Evolutionary conservation across 2,329 filamentous ascomycete species (phyloP), one percentile per base, ranked within the genome.

Genomic region (Verticillium klebahnii): DNA sequence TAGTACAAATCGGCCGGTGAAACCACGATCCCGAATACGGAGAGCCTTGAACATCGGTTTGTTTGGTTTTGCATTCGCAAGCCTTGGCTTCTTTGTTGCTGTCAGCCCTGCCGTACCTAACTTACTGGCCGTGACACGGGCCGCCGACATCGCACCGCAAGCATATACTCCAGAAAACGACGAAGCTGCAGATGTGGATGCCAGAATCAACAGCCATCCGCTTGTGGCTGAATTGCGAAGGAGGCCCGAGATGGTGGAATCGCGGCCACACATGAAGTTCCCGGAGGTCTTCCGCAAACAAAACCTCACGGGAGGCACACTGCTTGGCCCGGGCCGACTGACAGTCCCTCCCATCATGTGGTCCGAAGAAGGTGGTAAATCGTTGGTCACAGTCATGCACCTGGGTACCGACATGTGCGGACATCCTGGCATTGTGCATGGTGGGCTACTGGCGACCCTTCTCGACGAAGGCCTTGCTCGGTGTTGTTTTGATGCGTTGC

Each of bases 361-460:
- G 82, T 82, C 79, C 60, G 90, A 95, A 67, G 82, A 85, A 25
- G 85, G 82, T 32, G 90, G 91, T 60, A 88, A 87, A 77, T 84
- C 82, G 58, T 78, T 91, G 60, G 86, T 93, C 6, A 85, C 87
- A 15, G 83, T 98, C 52, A 83, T 88, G 60, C 93, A 93, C 72
- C 82, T 97, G 0, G 94, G 94, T 2, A 77, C 82, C 2, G 88
- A 91, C 69, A 79, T 98, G 50, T 97, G 92, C 72, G 94, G 94
- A 1, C 93, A 98, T 74, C 91, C 92, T 6, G 92, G 91, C 2
- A 92, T 98, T 65, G 85, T 97, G 7, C 95, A 98, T 73, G 94
- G 94, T 58, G 94, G 94, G 0, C 79, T 97, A 66, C 80, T 98
- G 61, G 94, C 94, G n/a, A 97, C 94, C 14, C 83, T 98, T 73